phyloP scores from a whole-genome alignment of 768 basidiomycete species.

The Mycena vitilis region DNA sequence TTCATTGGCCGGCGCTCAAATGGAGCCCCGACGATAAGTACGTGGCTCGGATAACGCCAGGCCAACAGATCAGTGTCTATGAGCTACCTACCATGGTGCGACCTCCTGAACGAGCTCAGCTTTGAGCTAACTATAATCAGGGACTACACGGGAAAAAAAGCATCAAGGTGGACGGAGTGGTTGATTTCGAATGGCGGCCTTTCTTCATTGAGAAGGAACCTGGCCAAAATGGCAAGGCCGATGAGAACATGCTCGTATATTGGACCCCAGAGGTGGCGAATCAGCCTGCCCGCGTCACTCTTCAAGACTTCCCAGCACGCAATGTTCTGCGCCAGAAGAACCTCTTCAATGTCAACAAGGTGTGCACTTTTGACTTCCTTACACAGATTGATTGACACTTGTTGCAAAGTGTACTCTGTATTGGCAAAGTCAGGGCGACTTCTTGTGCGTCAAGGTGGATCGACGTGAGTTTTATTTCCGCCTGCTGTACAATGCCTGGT shows the following conservation, averaged over 20 bases:
- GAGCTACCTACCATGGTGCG: conserved; percentile 89
- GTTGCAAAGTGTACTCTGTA: conserved; percentile 90
- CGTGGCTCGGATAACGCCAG: conserved; percentile 89
- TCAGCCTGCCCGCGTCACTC: conserved; percentile 95
- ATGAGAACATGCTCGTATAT: conserved; percentile 92
- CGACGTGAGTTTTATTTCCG: no score
- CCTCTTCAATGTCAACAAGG: conserved; percentile 98
- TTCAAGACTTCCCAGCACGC: conserved; percentile 89
- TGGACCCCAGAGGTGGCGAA: conserved; percentile 98
- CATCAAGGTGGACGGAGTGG: conserved; percentile 95
- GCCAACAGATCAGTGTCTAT: conserved; percentile 95
- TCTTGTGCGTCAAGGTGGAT: conserved; percentile 42
- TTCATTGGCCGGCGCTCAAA: conserved; percentile 95
- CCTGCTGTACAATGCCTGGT: no score
- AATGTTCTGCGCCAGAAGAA: conserved; percentile 92
- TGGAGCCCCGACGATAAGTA: conserved; percentile 98
- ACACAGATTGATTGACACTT: no score
- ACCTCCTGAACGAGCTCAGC: no score
- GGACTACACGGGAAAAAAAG: conserved; percentile 94
- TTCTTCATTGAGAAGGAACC: conserved; percentile 87
- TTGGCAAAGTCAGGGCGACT: conserved; percentile 99
- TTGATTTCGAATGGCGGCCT: conserved; percentile 99
- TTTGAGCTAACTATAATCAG: no score
- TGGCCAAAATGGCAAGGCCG: conserved; percentile 77
- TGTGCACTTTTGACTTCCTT: no score